A percentile compares a stretch with the other conserved stretches of the same genome.
Evolutionary conservation across 2,329 filamentous ascomycete genomes (phyloP).

Genomic region (Ascochyta clinopodiicola): DNA sequence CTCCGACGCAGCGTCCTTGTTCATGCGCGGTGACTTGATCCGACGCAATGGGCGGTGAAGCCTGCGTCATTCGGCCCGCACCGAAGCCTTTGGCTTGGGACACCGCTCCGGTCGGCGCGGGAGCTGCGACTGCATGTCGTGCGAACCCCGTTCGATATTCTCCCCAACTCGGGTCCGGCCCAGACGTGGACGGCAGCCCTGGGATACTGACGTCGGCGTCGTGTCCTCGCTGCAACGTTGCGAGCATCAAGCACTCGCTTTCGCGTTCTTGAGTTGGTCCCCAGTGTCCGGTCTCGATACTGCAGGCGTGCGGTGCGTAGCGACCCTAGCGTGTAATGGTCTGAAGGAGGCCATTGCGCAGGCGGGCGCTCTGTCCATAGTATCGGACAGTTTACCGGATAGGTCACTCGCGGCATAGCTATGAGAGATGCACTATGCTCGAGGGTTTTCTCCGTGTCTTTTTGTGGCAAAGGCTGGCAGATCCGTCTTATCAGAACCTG

Average conservation of each 20-base stretch:
- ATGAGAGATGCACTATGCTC: background rate
- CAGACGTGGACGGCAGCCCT: background rate
- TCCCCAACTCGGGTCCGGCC: background rate
- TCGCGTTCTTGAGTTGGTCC: background rate
- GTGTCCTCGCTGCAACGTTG: background rate
- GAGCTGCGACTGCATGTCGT: background rate
- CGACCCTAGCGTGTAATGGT: background rate
- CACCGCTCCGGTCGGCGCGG: background rate
- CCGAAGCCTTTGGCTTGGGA: conserved; percentile 13
- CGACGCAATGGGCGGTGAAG: conserved; percentile 18
- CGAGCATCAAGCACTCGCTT: background rate
- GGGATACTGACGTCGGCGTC: background rate
- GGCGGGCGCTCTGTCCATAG: background rate
- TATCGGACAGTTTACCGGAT: background rate
- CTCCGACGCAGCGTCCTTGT: conserved; percentile 8
- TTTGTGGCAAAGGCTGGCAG: background rate
- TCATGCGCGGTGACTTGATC: conserved; percentile 3
- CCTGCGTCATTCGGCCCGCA: conserved; percentile 14
- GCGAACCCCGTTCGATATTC: background rate
- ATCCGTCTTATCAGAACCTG: background rate
- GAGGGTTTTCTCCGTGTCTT: background rate
- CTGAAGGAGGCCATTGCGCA: background rate
- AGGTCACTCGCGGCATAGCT: background rate
- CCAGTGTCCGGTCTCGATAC: background rate
- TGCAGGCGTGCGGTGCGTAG: conserved; percentile 1